Evolutionary conservation across 2,329 filamentous ascomycete species (phyloP).

Genomic region (Epichloe hybrida): DNA sequence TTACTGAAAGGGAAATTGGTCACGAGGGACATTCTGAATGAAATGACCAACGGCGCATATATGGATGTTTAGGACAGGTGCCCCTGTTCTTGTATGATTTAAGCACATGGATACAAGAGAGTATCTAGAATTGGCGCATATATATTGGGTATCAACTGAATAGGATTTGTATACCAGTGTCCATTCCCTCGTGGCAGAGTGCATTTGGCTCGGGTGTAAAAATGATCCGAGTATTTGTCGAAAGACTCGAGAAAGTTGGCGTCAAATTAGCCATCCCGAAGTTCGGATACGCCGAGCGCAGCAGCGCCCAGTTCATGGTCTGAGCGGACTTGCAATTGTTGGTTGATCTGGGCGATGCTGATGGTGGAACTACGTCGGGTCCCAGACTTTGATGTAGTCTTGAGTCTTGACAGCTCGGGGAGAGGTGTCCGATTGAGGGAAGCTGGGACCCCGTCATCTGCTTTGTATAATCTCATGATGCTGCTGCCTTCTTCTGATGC

Average conservation of each 20-base stretch:
- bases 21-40: slow-evolving; percentile 66
- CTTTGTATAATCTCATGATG: neutral
- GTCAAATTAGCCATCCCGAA: slow-evolving; percentile 34
- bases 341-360: slow-evolving; percentile 20
- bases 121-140: slow-evolving; percentile 4
- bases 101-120: neutral
- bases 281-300: slow-evolving; percentile 29
- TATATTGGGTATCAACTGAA: slow-evolving; percentile 6
- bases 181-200: slow-evolving; percentile 26
- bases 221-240: slow-evolving; percentile 21
- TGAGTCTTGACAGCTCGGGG: slow-evolving; percentile 1
- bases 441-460: neutral
- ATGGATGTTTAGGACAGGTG: slow-evolving; percentile 2
- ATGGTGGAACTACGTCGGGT: slow-evolving; percentile 14
- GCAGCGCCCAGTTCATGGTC: slow-evolving; percentile 22
- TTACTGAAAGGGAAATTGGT: slow-evolving; percentile 55
- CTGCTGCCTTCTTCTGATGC: neutral
- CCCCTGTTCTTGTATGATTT: neutral
- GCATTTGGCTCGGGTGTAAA: slow-evolving; percentile 26
- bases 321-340: slow-evolving; percentile 15
- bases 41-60: slow-evolving; percentile 38
- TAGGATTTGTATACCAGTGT: neutral
- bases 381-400: neutral
- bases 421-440: slow-evolving; percentile 6
- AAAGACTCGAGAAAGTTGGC: slow-evolving; percentile 32